Conservation (phyloP, 176 grass and related monocot genomes). For the Carex littledalei region DNA sequence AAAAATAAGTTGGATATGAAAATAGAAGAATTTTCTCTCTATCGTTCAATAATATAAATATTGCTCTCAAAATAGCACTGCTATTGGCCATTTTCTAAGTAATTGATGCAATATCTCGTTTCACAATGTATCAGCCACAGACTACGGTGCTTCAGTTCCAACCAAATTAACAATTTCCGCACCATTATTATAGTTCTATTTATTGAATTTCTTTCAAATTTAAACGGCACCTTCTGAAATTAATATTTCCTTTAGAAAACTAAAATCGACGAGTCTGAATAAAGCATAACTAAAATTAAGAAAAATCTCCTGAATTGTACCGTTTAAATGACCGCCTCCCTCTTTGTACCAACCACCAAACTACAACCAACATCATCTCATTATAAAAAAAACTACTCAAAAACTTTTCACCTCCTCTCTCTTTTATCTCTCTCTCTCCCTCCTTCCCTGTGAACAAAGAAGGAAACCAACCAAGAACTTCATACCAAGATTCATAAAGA, state of each 20-base stretch:
- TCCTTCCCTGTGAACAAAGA: not conserved
- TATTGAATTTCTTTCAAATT: not conserved
- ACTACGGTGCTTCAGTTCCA: not conserved
- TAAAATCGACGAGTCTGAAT: not conserved
- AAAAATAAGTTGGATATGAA: no score
- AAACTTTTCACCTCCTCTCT: not conserved
- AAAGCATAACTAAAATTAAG: not conserved
- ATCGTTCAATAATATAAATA: no score
- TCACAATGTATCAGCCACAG: not conserved
- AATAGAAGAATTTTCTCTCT: no score
- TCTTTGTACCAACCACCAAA: conserved; percentile 12
- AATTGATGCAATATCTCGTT: not conserved
- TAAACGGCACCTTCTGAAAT: not conserved
- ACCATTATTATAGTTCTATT: not conserved
- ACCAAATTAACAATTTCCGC: not conserved
- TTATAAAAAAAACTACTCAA: not conserved
- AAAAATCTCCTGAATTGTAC: not conserved
- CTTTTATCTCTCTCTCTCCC: not conserved
- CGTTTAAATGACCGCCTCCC: not conserved
- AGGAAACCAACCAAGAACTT: not conserved
- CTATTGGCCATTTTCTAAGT: not conserved
- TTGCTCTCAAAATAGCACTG: no score
- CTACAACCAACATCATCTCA: not conserved
- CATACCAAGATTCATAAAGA: not conserved
- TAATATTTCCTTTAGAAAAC: not conserved